Conservation (phyloP, 306 rosid species). For the Fragaria ananassa region DNA sequence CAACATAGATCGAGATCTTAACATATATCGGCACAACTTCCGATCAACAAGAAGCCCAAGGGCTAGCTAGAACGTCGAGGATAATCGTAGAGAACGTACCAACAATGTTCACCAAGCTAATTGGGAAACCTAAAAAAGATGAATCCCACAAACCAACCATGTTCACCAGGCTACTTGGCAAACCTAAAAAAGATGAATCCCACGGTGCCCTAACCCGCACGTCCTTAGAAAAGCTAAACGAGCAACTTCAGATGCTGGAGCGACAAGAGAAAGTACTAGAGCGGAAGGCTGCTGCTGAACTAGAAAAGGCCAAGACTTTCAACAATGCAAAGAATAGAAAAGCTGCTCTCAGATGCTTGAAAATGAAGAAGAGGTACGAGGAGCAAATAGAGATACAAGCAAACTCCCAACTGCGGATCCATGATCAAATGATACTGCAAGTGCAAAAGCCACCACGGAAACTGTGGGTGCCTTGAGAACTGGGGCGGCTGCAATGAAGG, state of each 20-base stretch:
- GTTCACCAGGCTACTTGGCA: constrained; percentile 73
- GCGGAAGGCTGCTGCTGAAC: constrained; percentile 70
- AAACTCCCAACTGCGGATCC: constrained; percentile 91
- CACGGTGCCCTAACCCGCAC: constrained; percentile 55
- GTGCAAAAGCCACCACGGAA: constrained; percentile 96
- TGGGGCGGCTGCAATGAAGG: constrained; percentile 94
- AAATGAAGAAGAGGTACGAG: constrained; percentile 83
- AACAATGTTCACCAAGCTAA: too few relatives aligned
- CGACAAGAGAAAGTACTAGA: constrained; percentile 86
- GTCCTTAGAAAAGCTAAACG: constrained; percentile 68
- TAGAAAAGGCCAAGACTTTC: constrained; percentile 84
- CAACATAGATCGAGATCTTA: too few relatives aligned
- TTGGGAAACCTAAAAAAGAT: too few relatives aligned
- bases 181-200: constrained; percentile 65
- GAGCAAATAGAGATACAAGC: constrained; percentile 95
- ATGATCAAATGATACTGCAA: constrained; percentile 85
- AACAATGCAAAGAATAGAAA: constrained; percentile 73
- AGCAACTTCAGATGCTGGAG: constrained; percentile 99
- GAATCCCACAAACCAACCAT: constrained; percentile 24
- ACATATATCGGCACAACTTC: too few relatives aligned
- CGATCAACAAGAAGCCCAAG: too few relatives aligned
- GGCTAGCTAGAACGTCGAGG: too few relatives aligned
- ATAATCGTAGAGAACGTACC: too few relatives aligned
- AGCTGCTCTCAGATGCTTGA: constrained; percentile 95
- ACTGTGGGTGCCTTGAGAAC: constrained; percentile 90